These are phyloP conservation scores for Lunasporangiospora selenospora DNA, from an alignment of 192 early-diverging fungal species.

Conservation along the genomic window DNA sequence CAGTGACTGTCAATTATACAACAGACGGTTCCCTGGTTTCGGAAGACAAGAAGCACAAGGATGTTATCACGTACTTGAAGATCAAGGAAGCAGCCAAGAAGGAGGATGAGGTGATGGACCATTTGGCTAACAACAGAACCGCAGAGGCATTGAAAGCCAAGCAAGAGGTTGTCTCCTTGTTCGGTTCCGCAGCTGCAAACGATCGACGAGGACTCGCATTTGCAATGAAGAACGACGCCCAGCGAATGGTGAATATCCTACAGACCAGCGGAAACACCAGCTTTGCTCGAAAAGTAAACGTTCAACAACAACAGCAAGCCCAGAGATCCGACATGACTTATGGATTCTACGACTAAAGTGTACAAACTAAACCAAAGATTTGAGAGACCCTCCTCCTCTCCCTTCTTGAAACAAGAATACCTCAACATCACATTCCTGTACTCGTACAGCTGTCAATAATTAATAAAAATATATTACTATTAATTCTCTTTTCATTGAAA, in stretches of 20 bases:
- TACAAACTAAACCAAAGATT: too few relatives aligned
- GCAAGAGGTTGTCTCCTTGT: conserved; percentile 21
- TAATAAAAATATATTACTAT: too few relatives aligned
- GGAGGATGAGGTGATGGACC: conserved; percentile 20
- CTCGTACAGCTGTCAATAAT: too few relatives aligned
- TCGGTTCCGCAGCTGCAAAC: background rate
- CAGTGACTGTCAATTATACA: conserved; percentile 24
- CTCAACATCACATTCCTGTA: too few relatives aligned
- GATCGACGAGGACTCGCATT: conserved; percentile 21
- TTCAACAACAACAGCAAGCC: conserved; percentile 17
- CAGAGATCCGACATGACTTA: conserved; percentile 2
- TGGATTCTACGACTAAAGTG: conserved; percentile 25
- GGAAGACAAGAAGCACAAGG: conserved; percentile 26
- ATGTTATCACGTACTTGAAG: conserved; percentile 23
- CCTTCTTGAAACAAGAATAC: too few relatives aligned
- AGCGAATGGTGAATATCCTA: conserved; percentile 21
- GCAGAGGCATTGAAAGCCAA: conserved; percentile 23
- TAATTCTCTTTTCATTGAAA: too few relatives aligned
- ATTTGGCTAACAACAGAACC: conserved; percentile 34
- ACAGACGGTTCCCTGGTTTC: conserved; percentile 17
- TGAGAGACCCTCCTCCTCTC: too few relatives aligned
- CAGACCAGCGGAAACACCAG: conserved; percentile 21
- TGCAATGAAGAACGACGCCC: conserved; percentile 16
- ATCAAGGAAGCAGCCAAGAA: conserved; percentile 30
- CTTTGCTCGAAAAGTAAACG: conserved; percentile 4